Percentiles rank a stretch among this genome's conserved stretches.
phyloP scores from a whole-genome alignment of 768 basidiomycete species.

The Agrocybe pediades region DNA sequence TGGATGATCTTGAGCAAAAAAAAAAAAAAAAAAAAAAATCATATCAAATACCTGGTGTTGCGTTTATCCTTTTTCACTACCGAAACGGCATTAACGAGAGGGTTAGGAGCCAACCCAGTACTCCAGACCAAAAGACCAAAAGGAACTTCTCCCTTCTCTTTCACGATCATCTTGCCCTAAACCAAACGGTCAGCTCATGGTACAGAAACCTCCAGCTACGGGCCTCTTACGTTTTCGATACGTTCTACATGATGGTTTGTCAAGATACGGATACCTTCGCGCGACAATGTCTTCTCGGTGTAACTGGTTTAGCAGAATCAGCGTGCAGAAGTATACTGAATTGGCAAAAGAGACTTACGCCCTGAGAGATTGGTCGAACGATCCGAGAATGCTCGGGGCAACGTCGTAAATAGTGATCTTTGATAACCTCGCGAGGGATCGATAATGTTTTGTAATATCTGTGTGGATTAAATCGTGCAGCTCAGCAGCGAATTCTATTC shows the following conservation, averaged over 20 bases:
- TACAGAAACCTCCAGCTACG: background rate
- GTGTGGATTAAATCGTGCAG: conserved; percentile 74
- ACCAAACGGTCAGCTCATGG: background rate
- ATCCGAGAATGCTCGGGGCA: conserved; percentile 72
- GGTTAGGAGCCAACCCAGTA: conserved; percentile 84
- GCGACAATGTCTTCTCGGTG: conserved; percentile 66
- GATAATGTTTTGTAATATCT: conserved; percentile 65
- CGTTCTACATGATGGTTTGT: conserved; percentile 75
- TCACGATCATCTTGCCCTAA: conserved; percentile 68
- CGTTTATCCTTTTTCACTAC: conserved; percentile 64
- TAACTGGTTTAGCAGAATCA: conserved; percentile 42
- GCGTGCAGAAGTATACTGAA: background rate
- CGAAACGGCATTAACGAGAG: conserved; percentile 63
- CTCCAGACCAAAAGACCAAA: conserved; percentile 89
- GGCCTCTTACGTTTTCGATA: conserved; percentile 54
- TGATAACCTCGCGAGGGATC: conserved; percentile 60
- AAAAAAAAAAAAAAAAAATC: too few relatives aligned
- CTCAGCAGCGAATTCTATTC: conserved; percentile 85
- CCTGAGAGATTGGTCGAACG: conserved; percentile 69
- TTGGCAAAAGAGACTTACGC: conserved; percentile 38
- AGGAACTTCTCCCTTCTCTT: conserved; percentile 75
- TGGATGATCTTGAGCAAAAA: too few relatives aligned
- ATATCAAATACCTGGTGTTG: conserved; percentile 39
- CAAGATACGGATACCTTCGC: conserved; percentile 74
- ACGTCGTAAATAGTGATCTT: conserved; percentile 84